Evolutionary conservation across 768 basidiomycete genomes (phyloP), one percentile per base, ranked within the genome.

Genomic region (Paxillus ammoniavirescens): DNA sequence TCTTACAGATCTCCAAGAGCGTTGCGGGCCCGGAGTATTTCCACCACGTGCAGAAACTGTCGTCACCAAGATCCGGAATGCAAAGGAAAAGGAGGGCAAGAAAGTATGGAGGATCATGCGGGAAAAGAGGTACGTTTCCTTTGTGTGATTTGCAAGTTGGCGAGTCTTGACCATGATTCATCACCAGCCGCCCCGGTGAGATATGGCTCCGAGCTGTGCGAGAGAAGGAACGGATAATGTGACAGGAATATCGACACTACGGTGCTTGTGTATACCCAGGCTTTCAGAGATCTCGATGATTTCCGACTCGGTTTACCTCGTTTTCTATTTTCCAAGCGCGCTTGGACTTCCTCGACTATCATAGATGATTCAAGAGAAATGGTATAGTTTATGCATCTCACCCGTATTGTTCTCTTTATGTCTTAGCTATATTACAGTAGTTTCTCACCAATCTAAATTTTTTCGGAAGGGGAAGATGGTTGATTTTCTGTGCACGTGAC

Each of bases 21-120:
- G 91, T 4, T 91, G 90, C 69, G 81, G 86, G 1, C 78, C 78
- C 8, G 81, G 82, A 0, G 82, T 76, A 9, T 88, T 88, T 63
- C 85, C 89, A 30, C 82, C 83, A 0, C 73, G 84, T 41, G 77
- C 79, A 8, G 71, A 74, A 43, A 73, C 69, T 0, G 50, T 71
- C 0, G 59, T 57, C 4, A 61, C 70, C 69, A 60, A 72, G 65
- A 64, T 64, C 46, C 65, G 71, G 31, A 69, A 68, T 21, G 73
- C 69, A 44, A 75, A 70, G 26, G 72, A 73, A 15, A 70, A 69
- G 53, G 81, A 79, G 21, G 72, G 71, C n/a, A 77, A 73, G 58
- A 74, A 73, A 55, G 83, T 86, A 18, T 93, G 83, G 69, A 73
- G 89, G 49, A 82, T 93, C 48, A 64, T 93, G 62, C 75, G 91